A percentile compares a stretch with the other conserved stretches of the same genome.
Evolutionary conservation across 2,329 filamentous ascomycete genomes (phyloP).

Genomic region (Ceratocystis papillata): DNA sequence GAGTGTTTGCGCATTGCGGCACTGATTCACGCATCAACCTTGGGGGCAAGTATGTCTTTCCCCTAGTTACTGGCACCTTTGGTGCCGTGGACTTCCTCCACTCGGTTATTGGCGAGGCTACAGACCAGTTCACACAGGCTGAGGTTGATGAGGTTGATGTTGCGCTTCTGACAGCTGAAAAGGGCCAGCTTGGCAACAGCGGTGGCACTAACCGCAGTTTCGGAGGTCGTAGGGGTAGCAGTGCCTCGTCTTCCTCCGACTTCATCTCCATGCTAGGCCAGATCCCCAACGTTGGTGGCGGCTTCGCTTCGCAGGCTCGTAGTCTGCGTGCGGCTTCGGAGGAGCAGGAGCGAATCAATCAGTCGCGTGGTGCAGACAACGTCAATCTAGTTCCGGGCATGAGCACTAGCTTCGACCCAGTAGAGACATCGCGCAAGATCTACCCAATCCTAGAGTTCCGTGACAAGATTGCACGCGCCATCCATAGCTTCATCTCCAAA

Average conservation of each 20-base stretch:
- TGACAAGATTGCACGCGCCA: conserved; percentile 82
- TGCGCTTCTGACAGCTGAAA: conserved; percentile 59
- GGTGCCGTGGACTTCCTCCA: conserved; percentile 77
- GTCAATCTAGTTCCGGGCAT: conserved; percentile 59
- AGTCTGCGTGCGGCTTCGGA: conserved; percentile 50
- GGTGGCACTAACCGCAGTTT: conserved; percentile 29
- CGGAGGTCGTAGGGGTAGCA: conserved; percentile 31
- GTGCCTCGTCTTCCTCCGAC: conserved; percentile 36
- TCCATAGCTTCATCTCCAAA: conserved; percentile 77
- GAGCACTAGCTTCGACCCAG: conserved; percentile 64
- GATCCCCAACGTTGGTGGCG: conserved; percentile 58
- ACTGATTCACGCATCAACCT: conserved; percentile 53
- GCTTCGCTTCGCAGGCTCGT: conserved; percentile 55
- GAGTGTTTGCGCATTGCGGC: conserved; percentile 68
- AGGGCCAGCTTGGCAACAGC: conserved; percentile 32
- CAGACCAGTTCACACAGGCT: conserved; percentile 73
- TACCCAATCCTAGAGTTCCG: conserved; percentile 92
- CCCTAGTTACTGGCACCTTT: conserved; percentile 64
- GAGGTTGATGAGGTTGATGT: conserved; percentile 72
- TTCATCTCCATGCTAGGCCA: conserved; percentile 65
- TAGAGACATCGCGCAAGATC: conserved; percentile 67
- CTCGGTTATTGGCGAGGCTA: conserved; percentile 62
- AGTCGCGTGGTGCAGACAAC: conserved; percentile 33
- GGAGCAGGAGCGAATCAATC: conserved; percentile 47
- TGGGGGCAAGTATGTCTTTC: conserved; percentile 52